Evolutionary conservation across 1,139 yeast species (phyloP), one percentile per base, ranked within the genome.

Genomic region (Lodderomyces parapsilosis): DNA sequence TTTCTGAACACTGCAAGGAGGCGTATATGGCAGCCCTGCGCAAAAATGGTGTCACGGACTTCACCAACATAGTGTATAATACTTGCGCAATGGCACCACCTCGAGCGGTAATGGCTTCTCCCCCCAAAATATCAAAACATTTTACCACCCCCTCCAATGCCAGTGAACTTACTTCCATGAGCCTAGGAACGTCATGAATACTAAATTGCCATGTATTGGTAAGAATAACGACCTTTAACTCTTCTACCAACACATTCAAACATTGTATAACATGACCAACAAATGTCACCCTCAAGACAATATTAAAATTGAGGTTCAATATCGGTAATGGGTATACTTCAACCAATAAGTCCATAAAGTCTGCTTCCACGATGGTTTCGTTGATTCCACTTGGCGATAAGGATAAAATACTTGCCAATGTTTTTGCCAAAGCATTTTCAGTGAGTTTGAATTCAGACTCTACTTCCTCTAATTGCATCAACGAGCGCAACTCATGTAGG

Each of bases 21-120:
- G 82, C 71, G 50, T 78, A 78, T 4, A 89, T 77, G 2, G 88
- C 78, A 6, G 81, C 71, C 51, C 82, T 77, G 51, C 96, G 74
- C 49, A 88, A 66, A 51, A 85, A 86, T 13, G 91, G 89, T 0
- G 86, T 77, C 6, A 75, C 61, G 1, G 82, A 63, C 54, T 81
- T 81, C 13, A 76, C 59, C 36, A 84, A 44, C 78, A 86, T 71
- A 0, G 85, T 68, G 53, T 74, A 81, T 1, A 83, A 52, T 0
- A 77, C 66, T 33, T 59, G 47, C 0, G 74, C 74, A 50, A 68
- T 60, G 22, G 46, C 56, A 3, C 54, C 44, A 40, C 54, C 56
- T 33, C 55, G 51, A 2, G 42, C 37, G 2, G 52, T 38, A 11
- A 53, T 45, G 13, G 31, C 35, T 2, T 34, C 19, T 22, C 37